Evolutionary conservation across 306 rosid species (phyloP).

Genomic region (Medicago arabica): DNA sequence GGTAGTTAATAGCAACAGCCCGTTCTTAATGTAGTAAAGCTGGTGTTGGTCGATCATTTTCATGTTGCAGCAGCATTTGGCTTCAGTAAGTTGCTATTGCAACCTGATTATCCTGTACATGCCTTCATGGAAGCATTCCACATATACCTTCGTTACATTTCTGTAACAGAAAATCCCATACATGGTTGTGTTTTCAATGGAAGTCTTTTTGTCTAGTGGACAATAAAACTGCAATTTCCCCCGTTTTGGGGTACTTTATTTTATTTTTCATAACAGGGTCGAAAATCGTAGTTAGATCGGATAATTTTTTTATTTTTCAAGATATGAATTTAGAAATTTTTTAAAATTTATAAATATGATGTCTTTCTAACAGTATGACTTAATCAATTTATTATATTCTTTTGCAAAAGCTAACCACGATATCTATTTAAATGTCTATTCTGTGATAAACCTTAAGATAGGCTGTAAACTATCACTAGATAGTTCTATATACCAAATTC

Average conservation of each 20-base stretch:
- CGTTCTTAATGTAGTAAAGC: conserved; percentile 41
- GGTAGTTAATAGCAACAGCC: conserved; percentile 47
- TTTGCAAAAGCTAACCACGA: too few species aligned
- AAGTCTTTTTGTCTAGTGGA: neutral
- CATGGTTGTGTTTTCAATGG: conserved; percentile 15
- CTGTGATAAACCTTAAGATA: too few species aligned
- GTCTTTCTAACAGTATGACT: neutral
- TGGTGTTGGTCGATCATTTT: conserved; percentile 35
- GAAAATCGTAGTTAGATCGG: neutral
- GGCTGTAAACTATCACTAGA: too few species aligned
- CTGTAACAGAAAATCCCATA: conserved; percentile 19
- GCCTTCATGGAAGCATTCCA: conserved; percentile 37
- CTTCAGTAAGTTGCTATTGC: conserved; percentile 29
- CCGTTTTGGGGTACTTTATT: too few species aligned
- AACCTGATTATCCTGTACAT: conserved; percentile 24
- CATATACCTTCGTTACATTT: conserved; percentile 22
- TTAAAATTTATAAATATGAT: too few species aligned
- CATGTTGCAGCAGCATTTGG: conserved; percentile 34
- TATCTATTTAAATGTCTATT: too few species aligned
- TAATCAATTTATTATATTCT: neutral
- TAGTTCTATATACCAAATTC: neutral
- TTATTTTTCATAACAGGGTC: neutral
- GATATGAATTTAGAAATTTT: neutral
- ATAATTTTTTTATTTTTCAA: too few species aligned
- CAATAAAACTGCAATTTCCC: neutral